Conservation (phyloP, 179 eudicot genomes). For the Sideroxylon spinosum region DNA sequence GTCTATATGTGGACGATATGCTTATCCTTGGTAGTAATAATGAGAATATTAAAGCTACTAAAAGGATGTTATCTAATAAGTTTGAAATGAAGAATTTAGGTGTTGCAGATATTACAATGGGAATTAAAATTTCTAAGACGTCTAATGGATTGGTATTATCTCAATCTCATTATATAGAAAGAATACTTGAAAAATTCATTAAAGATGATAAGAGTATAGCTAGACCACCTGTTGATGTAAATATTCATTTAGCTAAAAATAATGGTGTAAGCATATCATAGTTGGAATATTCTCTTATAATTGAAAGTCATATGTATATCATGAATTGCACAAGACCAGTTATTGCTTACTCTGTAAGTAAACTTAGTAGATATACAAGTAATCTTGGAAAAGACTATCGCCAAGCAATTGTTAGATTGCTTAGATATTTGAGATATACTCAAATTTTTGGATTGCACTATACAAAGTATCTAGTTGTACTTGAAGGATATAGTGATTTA, state of each 20-base stretch:
- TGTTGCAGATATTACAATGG: neutral
- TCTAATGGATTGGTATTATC: neutral
- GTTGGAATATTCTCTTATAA: conserved; percentile 7
- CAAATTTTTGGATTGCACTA: conserved; percentile 14
- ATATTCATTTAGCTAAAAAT: conserved; percentile 2
- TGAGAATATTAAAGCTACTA: neutral
- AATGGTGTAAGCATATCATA: neutral
- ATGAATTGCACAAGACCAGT: conserved; percentile 14
- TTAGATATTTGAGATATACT: conserved; percentile 15
- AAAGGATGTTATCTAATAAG: neutral
- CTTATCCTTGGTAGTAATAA: neutral
- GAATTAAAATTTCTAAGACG: neutral
- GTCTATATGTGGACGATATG: neutral
- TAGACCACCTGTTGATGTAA: neutral
- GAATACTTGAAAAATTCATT: neutral
- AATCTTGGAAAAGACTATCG: conserved; percentile 11
- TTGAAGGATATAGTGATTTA: conserved; percentile 24
- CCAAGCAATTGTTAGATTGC: conserved; percentile 10
- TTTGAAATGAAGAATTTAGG: neutral
- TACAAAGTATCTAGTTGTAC: conserved; percentile 2
- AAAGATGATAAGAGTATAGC: neutral
- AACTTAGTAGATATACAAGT: conserved; percentile 10
- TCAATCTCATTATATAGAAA: conserved; percentile 15
- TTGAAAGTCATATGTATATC: conserved; percentile 5
- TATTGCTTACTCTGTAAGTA: conserved; percentile 6